Evolutionary conservation across 352 stramenopile species (phyloP).

Genomic region (Globisporangium lucens): DNA sequence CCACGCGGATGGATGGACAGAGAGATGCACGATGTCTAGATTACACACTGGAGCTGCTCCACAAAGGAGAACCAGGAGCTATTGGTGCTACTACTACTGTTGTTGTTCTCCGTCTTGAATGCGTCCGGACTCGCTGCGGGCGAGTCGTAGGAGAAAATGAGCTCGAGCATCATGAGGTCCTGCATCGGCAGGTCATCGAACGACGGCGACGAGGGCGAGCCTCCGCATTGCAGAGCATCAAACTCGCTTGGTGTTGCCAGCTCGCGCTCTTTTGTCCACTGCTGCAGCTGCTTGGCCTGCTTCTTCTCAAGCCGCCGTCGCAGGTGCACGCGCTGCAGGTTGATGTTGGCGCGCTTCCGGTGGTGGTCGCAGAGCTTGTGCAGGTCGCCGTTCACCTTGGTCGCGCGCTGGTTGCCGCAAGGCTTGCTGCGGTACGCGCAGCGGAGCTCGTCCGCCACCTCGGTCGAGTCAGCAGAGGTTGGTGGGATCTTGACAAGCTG

Average conservation of each 20-base stretch:
- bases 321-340: slow-evolving; percentile 37
- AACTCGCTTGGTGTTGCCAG: background rate
- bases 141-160: slow-evolving; percentile 2
- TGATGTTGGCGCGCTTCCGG: slow-evolving; percentile 40
- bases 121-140: background rate
- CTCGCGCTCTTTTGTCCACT: background rate
- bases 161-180: slow-evolving; percentile 4
- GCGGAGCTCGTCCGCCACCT: slow-evolving; percentile 9
- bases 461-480: background rate
- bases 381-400: slow-evolving; percentile 45
- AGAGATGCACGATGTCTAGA: background rate
- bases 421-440: slow-evolving; percentile 38
- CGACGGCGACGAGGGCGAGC: background rate
- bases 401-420: slow-evolving; percentile 29
- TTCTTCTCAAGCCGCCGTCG: slow-evolving; percentile 18
- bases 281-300: slow-evolving; percentile 9
- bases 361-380: slow-evolving; percentile 45
- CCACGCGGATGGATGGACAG: background rate
- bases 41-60: background rate
- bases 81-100: background rate
- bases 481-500: background rate
- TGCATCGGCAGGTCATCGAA: background rate
- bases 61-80: background rate
- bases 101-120: background rate
- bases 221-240: background rate